Percentiles rank a stretch among this genome's conserved stretches.
phyloP scores from a whole-genome alignment of 2,329 filamentous ascomycete genomes.

The Fusarium equiseti region DNA sequence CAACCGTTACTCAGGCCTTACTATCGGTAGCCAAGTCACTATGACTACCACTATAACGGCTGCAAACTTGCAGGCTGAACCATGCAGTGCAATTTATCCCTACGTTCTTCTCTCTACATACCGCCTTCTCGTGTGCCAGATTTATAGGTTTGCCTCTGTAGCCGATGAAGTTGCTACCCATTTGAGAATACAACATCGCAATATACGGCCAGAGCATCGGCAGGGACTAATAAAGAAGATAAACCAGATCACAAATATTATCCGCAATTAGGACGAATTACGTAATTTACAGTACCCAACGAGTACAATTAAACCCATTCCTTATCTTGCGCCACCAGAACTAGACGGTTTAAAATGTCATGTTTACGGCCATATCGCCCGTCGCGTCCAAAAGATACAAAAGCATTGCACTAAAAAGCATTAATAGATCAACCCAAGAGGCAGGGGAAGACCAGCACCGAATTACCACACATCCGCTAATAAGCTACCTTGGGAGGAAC shows the following conservation, averaged over 20 bases:
- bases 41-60: neutral
- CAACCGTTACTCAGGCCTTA: neutral
- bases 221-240: neutral
- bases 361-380: no score
- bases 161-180: neutral
- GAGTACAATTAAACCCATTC: no score
- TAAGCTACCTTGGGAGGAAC: neutral
- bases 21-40: neutral
- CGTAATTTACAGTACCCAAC: no score
- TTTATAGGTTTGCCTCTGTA: neutral
- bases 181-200: neutral
- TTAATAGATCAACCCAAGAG: neutral
- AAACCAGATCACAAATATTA: neutral
- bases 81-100: neutral
- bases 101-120: slow-evolving; percentile 1
- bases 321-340: no score
- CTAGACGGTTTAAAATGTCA: no score
- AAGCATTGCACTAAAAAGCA: neutral
- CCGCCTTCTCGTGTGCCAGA: neutral
- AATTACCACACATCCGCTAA: neutral
- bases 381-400: neutral
- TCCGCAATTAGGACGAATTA: neutral
- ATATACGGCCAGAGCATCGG: neutral
- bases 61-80: neutral
- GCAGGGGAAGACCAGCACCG: neutral